These are phyloP conservation scores for Penicillium fuscoglaucum DNA, from an alignment of 2,329 filamentous ascomycete genomes.

Conservation along the genomic window DNA sequence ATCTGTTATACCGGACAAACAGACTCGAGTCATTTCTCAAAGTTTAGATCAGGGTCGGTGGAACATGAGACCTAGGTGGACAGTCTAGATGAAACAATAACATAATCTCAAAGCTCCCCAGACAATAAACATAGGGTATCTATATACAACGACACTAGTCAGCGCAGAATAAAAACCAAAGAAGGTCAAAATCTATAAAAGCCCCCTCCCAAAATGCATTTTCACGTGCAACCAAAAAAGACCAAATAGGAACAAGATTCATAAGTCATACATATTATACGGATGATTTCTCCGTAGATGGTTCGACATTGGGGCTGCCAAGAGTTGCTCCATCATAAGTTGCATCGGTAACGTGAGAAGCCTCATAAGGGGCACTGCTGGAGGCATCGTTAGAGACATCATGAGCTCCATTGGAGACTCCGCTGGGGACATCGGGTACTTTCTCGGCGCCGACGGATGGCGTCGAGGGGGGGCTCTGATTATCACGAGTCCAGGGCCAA, in stretches of 20 bases:
- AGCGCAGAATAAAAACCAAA: background rate
- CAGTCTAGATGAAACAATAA: background rate
- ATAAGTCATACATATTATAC: constrained; percentile 14
- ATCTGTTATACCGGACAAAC: background rate
- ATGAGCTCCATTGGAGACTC: constrained; percentile 1
- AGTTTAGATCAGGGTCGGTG: background rate
- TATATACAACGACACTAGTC: constrained; percentile 19
- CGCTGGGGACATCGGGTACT: background rate
- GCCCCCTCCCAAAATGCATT: background rate
- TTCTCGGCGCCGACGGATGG: constrained; percentile 20
- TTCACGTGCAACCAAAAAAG: constrained; percentile 10
- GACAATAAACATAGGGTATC: constrained; percentile 22
- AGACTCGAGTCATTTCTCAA: background rate
- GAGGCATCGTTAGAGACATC: background rate
- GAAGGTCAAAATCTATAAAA: constrained; percentile 6
- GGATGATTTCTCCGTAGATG: constrained; percentile 2
- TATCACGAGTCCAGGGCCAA: constrained; percentile 33
- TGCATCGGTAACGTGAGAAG: background rate
- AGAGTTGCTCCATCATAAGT: background rate
- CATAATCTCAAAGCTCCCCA: background rate
- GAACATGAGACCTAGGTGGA: background rate
- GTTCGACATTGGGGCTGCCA: background rate
- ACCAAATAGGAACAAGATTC: constrained; percentile 10
- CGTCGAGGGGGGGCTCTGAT: constrained; percentile 26
- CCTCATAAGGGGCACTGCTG: background rate